A percentile compares a stretch with the other conserved stretches of the same genome.
Evolutionary conservation across 768 basidiomycete species (phyloP).

Genomic region (Clitopilus hobsonii): DNA sequence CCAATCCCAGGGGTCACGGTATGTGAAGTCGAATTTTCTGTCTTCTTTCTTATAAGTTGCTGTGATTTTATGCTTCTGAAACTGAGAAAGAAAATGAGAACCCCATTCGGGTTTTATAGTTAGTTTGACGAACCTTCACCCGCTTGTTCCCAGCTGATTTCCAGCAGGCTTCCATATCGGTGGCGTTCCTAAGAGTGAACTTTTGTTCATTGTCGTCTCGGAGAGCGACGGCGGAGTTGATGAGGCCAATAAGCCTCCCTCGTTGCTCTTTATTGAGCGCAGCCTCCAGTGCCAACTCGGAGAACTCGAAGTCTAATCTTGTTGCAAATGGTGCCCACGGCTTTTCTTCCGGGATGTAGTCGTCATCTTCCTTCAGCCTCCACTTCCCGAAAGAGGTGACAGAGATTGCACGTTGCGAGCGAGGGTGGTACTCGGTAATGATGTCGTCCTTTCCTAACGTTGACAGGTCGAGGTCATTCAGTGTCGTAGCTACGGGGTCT

Average conservation of each 20-base stretch:
- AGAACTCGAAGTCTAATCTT: slow-evolving; percentile 22
- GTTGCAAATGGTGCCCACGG: slow-evolving; percentile 23
- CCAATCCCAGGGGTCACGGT: slow-evolving; percentile 22
- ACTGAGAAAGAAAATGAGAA: not conserved
- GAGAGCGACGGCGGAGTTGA: slow-evolving; percentile 4
- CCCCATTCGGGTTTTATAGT: slow-evolving; percentile 3
- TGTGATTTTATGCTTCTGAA: slow-evolving; percentile 7
- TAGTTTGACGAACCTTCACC: slow-evolving; percentile 6
- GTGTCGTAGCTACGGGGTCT: too few species aligned
- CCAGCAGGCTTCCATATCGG: slow-evolving; percentile 3
- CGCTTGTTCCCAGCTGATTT: not conserved
- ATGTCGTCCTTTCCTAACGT: too few species aligned
- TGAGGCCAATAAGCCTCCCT: slow-evolving; percentile 14
- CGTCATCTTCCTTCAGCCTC: too few species aligned
- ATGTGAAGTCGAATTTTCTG: slow-evolving; percentile 10
- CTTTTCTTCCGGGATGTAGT: slow-evolving; percentile 6
- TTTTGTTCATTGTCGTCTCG: not conserved
- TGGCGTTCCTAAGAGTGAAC: slow-evolving; percentile 2
- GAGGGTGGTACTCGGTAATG: too few species aligned
- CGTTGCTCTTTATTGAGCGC: slow-evolving; percentile 14
- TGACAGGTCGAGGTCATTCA: too few species aligned
- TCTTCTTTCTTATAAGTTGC: slow-evolving; percentile 10
- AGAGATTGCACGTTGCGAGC: too few species aligned
- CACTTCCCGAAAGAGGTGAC: too few species aligned
- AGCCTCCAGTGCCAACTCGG: slow-evolving; percentile 17